Conservation (phyloP, 2,329 filamentous ascomycete species). For the Colletotrichum eremochloae region DNA sequence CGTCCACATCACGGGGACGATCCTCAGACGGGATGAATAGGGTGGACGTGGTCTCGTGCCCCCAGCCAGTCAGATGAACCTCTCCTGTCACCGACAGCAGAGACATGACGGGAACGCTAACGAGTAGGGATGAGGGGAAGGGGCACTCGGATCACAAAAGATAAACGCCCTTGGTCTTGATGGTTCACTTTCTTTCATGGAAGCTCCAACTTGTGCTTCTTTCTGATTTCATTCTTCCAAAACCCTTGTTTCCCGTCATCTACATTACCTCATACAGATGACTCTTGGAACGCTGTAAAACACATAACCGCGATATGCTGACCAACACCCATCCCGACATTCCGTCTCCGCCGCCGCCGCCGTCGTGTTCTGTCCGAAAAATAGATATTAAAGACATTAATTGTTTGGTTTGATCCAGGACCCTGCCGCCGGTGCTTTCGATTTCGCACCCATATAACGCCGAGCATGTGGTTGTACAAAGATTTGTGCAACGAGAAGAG, state of each 20-base stretch:
- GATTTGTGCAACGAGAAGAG: conserved; percentile 32
- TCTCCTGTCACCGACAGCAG: neutral
- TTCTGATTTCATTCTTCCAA: conserved; percentile 9
- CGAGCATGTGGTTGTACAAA: conserved; percentile 34
- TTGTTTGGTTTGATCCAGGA: conserved; percentile 12
- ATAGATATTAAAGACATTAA: conserved; percentile 36
- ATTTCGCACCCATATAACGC: conserved; percentile 28
- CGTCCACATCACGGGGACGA: conserved; percentile 19
- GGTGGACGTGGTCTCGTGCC: conserved; percentile 26
- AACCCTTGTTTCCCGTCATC: neutral
- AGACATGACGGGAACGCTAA: neutral
- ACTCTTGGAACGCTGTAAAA: conserved; percentile 3
- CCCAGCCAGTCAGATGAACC: conserved; percentile 2
- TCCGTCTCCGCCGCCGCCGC: neutral
- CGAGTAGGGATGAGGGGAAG: neutral
- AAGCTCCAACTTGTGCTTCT: conserved; percentile 1
- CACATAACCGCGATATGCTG: neutral
- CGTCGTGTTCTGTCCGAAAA: conserved; percentile 31
- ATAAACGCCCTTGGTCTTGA: too few species aligned
- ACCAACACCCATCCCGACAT: neutral
- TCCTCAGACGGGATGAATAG: neutral
- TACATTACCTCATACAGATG: neutral
- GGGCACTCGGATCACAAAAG: neutral
- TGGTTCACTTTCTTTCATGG: neutral
- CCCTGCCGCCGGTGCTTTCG: neutral